phyloP scores from a whole-genome alignment of 73 alveolate genomes.

The Diophrys sp. region DNA sequence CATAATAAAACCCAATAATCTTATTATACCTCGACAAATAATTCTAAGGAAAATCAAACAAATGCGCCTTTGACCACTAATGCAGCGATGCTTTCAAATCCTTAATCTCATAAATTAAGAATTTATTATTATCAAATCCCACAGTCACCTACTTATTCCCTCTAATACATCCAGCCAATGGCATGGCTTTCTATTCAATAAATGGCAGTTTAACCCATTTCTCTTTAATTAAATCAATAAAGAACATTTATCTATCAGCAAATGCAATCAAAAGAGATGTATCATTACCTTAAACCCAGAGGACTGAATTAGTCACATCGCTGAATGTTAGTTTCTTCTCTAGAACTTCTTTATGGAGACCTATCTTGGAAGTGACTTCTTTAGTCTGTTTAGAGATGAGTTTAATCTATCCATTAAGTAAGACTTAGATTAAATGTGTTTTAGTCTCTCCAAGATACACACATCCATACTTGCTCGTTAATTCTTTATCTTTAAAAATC shows the following conservation, averaged over 20 bases:
- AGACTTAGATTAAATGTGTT: background rate
- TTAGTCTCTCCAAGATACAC: background rate
- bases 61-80: background rate
- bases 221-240: background rate
- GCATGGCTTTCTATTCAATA: background rate
- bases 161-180: background rate
- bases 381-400: background rate
- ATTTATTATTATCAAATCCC: background rate
- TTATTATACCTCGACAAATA: background rate
- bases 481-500: too few relatives aligned
- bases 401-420: background rate
- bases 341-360: background rate
- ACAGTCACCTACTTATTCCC: background rate
- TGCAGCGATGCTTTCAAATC: background rate
- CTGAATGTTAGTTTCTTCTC: background rate
- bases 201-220: background rate
- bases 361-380: background rate
- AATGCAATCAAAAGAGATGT: background rate
- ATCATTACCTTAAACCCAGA: background rate
- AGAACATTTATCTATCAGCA: background rate
- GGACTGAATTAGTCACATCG: background rate
- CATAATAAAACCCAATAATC: too few relatives aligned
- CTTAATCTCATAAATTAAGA: background rate
- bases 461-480: too few relatives aligned
- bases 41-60: background rate